Evolutionary conservation across 139 green algal genomes (phyloP), one percentile per base, ranked within the genome.

Genomic region (Raphidocelis subcapitata): DNA sequence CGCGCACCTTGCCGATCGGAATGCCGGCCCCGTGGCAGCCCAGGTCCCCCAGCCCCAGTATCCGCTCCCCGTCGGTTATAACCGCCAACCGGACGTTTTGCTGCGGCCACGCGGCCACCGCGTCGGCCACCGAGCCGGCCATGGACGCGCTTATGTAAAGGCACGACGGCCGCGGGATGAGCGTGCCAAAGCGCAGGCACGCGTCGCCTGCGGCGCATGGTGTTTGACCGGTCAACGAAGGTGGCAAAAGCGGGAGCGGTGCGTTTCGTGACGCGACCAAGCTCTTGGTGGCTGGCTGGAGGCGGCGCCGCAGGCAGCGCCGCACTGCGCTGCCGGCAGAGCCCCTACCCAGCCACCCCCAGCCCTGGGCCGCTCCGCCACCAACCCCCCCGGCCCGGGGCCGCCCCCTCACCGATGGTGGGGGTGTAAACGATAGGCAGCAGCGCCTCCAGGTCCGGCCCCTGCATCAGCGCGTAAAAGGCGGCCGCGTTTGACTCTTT

Each of bases 401-500:
- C n/a, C n/a, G n/a, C n/a, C 8, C 41, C 41, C 41, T 49, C 41
- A 49, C 90, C 92, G 2, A 97, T 92, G 18, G 89, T 95, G 16
- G 92, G 92, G 0, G 92, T 97, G 85, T 97, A 97, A 26, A 97
- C 85, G 35, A 90, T 84, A 1, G 92, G 92, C 51, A 97, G 80
- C 55, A 95, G 67, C 29, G 21, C 37, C 47, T 63, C 66, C 29
- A 84, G 35, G 63, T 84, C 71, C 24, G 51, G 41, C 41, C 41
- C 41, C 37, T 76, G 72, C 31, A 83, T 56, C 31, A 83, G 52
- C 0, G 60, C 32, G n/a, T 57, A 67, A n/a, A 83, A 83, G 4
- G 61, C 69, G 31, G 24, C 72, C 29, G 24, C 3, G 61, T 73
- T 70, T 3, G 37, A 62, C 32, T 83, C 77, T 32, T 72, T 64